A percentile compares a stretch with the other conserved stretches of the same genome.
Conservation (phyloP, 257 asterid genomes). For the Solanum lycopersicoides region DNA sequence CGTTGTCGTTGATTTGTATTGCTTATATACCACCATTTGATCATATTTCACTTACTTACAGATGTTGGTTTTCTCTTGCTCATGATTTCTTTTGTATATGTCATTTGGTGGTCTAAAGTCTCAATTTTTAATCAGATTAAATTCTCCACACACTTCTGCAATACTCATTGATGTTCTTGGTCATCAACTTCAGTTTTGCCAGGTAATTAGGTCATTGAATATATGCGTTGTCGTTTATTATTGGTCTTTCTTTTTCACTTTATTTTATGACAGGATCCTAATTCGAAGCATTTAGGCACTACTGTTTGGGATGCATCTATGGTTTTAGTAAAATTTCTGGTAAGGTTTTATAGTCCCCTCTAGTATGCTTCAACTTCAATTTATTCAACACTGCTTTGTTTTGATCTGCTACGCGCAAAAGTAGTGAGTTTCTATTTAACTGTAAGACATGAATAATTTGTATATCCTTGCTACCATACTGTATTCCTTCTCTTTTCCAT, state of each 20-base stretch:
- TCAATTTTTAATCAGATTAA: slow-evolving; percentile 39
- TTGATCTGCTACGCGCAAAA: neutral
- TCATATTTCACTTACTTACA: neutral
- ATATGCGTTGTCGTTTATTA: neutral
- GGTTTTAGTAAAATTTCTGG: slow-evolving; percentile 95
- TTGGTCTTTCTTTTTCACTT: neutral
- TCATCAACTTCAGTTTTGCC: slow-evolving; percentile 83
- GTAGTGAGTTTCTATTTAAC: neutral
- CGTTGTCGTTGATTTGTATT: neutral
- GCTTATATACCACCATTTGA: neutral
- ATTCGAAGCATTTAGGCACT: slow-evolving; percentile 93
- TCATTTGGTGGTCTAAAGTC: neutral
- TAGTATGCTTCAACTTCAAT: neutral
- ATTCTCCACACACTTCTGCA: slow-evolving; percentile 81
- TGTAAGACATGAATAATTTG: neutral
- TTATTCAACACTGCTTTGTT: neutral
- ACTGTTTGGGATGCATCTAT: slow-evolving; percentile 99
- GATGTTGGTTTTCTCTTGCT: neutral
- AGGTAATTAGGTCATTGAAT: slow-evolving; percentile 38
- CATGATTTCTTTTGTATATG: neutral
- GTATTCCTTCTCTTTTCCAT: neutral
- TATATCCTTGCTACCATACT: neutral
- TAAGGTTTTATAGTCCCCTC: slow-evolving; percentile 9
- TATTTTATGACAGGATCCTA: slow-evolving; percentile 69
- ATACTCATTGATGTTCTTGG: slow-evolving; percentile 74